Evolutionary conservation across 1,284 basidiomycete genomes (phyloP).

Genomic region (Sutorius eximius): DNA sequence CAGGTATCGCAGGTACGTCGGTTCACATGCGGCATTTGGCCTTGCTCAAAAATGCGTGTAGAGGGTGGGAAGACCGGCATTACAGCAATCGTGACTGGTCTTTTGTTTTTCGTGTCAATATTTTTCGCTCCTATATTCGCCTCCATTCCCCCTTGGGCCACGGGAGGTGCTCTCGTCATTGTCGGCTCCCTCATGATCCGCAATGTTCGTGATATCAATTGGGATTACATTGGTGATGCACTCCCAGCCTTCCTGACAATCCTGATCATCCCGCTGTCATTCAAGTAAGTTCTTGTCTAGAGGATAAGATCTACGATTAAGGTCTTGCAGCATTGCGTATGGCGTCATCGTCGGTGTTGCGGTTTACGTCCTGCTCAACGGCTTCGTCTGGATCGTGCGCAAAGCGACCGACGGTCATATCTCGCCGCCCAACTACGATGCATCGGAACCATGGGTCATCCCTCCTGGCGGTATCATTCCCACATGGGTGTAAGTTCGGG

Average conservation of each 20-base stretch:
- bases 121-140: slow-evolving; percentile 93
- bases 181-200: slow-evolving; percentile 90
- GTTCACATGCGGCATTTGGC: neutral
- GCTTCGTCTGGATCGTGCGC: slow-evolving; percentile 60
- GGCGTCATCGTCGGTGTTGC: slow-evolving; percentile 82
- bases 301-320: slow-evolving; percentile 16
- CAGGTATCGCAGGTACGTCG: slow-evolving; percentile 63
- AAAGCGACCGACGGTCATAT: slow-evolving; percentile 61
- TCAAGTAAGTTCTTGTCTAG: slow-evolving; percentile 52
- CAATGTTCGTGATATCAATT: slow-evolving; percentile 86
- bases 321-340: slow-evolving; percentile 73
- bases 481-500: slow-evolving; percentile 59
- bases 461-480: slow-evolving; percentile 71
- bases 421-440: slow-evolving; percentile 64
- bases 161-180: slow-evolving; percentile 83
- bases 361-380: slow-evolving; percentile 75
- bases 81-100: slow-evolving; percentile 72
- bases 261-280: slow-evolving; percentile 75
- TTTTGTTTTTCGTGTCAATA: slow-evolving; percentile 82
- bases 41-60: slow-evolving; percentile 23
- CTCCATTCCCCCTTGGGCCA: slow-evolving; percentile 86
- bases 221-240: slow-evolving; percentile 85
- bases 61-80: slow-evolving; percentile 91
- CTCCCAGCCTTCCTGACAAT: slow-evolving; percentile 83
- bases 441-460: slow-evolving; percentile 65